phyloP scores from a whole-genome alignment of 2,329 filamentous ascomycete genomes.

The Trichoderma koningiopsis region DNA sequence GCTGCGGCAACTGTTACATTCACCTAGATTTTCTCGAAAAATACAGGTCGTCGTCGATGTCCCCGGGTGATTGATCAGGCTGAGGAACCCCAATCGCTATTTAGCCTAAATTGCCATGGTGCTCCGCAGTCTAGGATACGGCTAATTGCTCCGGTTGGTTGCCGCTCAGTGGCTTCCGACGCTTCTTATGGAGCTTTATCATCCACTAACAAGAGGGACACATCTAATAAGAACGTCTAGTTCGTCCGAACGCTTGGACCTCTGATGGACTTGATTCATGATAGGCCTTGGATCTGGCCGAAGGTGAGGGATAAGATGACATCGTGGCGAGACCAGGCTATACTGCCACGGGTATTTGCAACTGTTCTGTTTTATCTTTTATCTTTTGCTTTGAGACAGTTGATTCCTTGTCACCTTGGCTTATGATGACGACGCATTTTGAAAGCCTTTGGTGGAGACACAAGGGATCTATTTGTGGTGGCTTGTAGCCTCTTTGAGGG shows the following conservation, averaged over 20 bases:
- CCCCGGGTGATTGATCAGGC: constrained; percentile 24
- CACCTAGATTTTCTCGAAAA: constrained; percentile 5
- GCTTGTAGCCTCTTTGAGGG: constrained; percentile 13
- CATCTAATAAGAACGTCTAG: not conserved
- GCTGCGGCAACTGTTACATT: not conserved
- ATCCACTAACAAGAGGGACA: constrained; percentile 4
- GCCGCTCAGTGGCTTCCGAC: constrained; percentile 13
- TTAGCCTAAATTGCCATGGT: constrained; percentile 17
- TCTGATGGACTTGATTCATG: constrained; percentile 13
- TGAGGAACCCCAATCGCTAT: constrained; percentile 10
- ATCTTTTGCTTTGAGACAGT: not conserved
- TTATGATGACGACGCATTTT: constrained; percentile 8
- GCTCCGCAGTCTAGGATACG: constrained; percentile 17
- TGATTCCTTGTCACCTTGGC: not conserved
- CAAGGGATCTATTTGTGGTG: constrained; percentile 12
- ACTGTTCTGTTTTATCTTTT: not conserved
- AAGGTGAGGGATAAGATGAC: constrained; percentile 10
- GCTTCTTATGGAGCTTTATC: constrained; percentile 2
- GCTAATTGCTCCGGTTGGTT: constrained; percentile 26
- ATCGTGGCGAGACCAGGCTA: not conserved
- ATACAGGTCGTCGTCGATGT: constrained; percentile 11
- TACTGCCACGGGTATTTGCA: constrained; percentile 11
- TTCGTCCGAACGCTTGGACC: not conserved
- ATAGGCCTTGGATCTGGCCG: not conserved
- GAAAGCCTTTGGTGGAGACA: constrained; percentile 14